Evolutionary conservation across 1,284 basidiomycete genomes (phyloP), one percentile per base, ranked within the genome.

Genomic region (Polyporus tsugae): DNA sequence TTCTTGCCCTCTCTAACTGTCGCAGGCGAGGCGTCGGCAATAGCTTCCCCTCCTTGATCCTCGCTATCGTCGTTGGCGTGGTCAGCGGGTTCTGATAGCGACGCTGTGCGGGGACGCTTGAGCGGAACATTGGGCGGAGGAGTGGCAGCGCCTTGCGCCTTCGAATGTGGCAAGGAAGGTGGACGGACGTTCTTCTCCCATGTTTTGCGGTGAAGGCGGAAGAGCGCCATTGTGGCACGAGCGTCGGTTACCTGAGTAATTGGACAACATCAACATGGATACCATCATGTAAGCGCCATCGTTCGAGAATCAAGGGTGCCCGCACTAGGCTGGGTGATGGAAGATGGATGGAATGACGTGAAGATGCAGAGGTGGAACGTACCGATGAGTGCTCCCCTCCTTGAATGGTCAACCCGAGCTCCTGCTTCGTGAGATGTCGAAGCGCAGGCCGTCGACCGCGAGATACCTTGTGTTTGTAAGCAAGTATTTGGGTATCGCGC

Each of bases 211-310:
- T 97, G 88, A n/a, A 97, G 79, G 7, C 96, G 86, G 80, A 95
- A 99, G 33, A 99, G 83, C 0, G 95, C 97, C 96, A 99, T 99
- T 0, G 97, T 96, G 0, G 97, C 96, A 60, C 96, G 86, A 1
- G 97, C 97, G 78, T 99, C 97, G 33, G 91, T 95, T 7, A 97
- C 89, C 95, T 97, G 49, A 6, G 19, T 2, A 59, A 11, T 29
- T 29, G 29, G 0, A 25, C 11, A 22, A 10, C 22, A 25, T 49
- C 11, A 49, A 11, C 5, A 11, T 25, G 46, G 1, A 49, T 49
- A n/a, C 4, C 0, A 49, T 25, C 3, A 11, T 25, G 22, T 25
- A 25, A 10, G 10, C 46, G 4, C 22, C 22, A 4, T 0, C 22
- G 6, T 25, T n/a, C n/a, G n/a, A 2, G 11, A 11, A 25, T 10